These are phyloP conservation scores for Geranium brycei DNA, from an alignment of 345 rosid species.

Conservation along the genomic window DNA sequence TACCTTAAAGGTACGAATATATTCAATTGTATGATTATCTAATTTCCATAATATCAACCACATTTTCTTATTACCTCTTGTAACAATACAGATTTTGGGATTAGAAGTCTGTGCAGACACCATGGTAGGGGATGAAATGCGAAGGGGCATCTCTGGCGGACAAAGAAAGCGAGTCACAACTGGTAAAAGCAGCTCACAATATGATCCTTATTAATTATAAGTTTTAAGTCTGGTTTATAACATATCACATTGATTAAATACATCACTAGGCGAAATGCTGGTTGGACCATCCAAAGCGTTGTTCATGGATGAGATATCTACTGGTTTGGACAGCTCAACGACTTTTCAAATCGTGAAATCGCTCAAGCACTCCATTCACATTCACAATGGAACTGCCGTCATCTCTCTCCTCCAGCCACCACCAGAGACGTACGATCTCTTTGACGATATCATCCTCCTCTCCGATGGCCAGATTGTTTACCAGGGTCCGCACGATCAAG, in stretches of 20 bases:
- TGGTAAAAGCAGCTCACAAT: constrained; percentile 20
- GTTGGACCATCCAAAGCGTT: constrained; percentile 11
- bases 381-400: constrained; percentile 44
- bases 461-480: constrained; percentile 59
- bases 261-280: constrained; percentile 11
- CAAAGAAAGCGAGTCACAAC: constrained; percentile 77
- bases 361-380: constrained; percentile 59
- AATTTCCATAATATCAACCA: background rate
- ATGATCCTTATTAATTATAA: background rate
- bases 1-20: constrained; percentile 48
- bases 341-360: constrained; percentile 57
- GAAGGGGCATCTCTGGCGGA: constrained; percentile 83
- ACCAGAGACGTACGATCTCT: constrained; percentile 65
- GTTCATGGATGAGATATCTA: constrained; percentile 14
- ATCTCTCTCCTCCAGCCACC: constrained; percentile 81
- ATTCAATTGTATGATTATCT: background rate
- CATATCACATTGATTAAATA: background rate
- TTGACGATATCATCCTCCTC: constrained; percentile 60
- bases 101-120: constrained; percentile 64
- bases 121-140: constrained; percentile 65
- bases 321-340: constrained; percentile 14
- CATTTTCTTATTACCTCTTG: background rate
- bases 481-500: constrained; percentile 55
- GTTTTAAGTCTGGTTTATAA: background rate
- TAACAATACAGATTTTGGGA: constrained; percentile 45